phyloP scores from a whole-genome alignment of 176 grass and related monocot genomes.

The Lolium rigidum region DNA sequence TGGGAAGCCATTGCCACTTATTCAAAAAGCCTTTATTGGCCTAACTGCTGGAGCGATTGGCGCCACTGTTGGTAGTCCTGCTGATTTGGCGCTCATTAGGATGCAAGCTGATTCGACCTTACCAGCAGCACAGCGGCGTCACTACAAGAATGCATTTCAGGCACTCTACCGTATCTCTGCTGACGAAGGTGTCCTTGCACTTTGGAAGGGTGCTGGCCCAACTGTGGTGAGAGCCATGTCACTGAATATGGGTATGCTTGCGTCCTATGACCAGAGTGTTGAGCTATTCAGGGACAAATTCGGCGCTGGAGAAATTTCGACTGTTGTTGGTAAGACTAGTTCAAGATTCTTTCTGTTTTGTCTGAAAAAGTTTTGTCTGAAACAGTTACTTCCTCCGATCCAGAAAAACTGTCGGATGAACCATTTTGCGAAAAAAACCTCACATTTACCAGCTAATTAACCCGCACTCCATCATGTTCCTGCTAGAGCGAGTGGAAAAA shows the following conservation, averaged over 20 bases:
- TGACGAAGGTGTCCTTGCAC: slow-evolving; percentile 88
- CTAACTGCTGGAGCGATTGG: slow-evolving; percentile 96
- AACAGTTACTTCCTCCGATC: too few species aligned
- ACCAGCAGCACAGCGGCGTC: slow-evolving; percentile 70
- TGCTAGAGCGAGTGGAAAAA: too few species aligned
- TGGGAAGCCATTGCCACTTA: slow-evolving; percentile 81
- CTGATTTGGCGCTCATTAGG: slow-evolving; percentile 97
- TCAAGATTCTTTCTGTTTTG: background rate
- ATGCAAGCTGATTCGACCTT: slow-evolving; percentile 99
- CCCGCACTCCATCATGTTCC: too few species aligned
- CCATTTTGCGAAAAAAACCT: too few species aligned
- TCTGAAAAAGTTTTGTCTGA: too few species aligned
- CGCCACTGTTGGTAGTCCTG: slow-evolving; percentile 82
- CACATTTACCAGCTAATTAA: too few species aligned
- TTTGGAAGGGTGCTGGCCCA: slow-evolving; percentile 97
- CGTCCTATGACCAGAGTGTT: slow-evolving; percentile 95
- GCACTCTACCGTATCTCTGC: slow-evolving; percentile 76
- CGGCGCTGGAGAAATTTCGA: slow-evolving; percentile 78
- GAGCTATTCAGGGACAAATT: slow-evolving; percentile 93
- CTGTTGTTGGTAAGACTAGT: slow-evolving; percentile 78
- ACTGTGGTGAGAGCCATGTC: slow-evolving; percentile 96
- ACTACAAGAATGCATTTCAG: slow-evolving; percentile 99
- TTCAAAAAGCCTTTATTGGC: slow-evolving; percentile 95
- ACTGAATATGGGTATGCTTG: slow-evolving; percentile 99
- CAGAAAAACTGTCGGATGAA: too few species aligned